Conservation (phyloP, 768 basidiomycete species). For the Agaricus blazei region DNA sequence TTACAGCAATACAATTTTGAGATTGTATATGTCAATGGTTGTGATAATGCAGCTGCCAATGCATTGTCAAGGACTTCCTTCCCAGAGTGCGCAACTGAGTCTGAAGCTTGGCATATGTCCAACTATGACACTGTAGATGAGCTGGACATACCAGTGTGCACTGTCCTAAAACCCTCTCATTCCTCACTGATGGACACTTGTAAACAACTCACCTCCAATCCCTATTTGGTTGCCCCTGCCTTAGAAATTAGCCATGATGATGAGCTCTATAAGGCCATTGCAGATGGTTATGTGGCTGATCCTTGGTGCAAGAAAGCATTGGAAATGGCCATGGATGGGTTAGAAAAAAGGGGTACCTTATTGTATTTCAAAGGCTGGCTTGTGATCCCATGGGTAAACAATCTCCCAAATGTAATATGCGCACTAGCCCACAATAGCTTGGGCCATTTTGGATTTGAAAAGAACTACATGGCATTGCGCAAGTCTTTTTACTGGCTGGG, state of each 20-base stretch:
- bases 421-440: constrained; percentile 23
- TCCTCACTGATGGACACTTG: no score
- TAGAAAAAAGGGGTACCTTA: constrained; percentile 12
- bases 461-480: constrained; percentile 19
- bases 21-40: constrained; percentile 17
- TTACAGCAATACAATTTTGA: constrained; percentile 21
- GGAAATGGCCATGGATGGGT: not conserved
- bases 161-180: no score
- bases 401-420: constrained; percentile 18
- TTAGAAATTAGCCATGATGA: no score
- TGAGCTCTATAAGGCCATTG: constrained; percentile 7
- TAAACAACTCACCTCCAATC: no score
- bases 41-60: constrained; percentile 15
- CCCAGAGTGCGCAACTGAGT: constrained; percentile 21
- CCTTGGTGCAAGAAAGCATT: no score
- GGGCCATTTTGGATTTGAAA: constrained; percentile 31
- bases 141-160: no score
- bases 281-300: constrained; percentile 12
- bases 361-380: constrained; percentile 18
- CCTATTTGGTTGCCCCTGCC: no score
- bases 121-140: no score
- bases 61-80: constrained; percentile 23
- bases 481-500: constrained; percentile 28
- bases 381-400: constrained; percentile 17
- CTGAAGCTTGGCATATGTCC: constrained; percentile 15